Conservation (phyloP, 441 rosid genomes). For the Mallotus repandus region DNA sequence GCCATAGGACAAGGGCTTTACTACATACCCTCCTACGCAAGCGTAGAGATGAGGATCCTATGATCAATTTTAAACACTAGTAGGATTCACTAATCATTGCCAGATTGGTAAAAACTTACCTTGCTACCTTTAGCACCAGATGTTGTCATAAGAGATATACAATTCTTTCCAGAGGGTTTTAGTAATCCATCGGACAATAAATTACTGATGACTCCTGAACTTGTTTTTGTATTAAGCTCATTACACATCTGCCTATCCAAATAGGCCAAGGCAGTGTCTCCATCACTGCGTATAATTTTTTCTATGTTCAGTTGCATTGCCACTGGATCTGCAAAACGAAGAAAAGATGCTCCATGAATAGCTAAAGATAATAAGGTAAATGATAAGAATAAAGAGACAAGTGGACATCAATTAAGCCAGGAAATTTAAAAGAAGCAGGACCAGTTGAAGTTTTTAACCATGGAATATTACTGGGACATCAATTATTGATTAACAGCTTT, state of each 20-base stretch:
- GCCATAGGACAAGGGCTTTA: not conserved
- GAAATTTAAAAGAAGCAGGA: not conserved
- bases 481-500: not conserved
- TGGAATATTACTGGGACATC: not conserved
- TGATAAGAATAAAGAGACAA: slow-evolving; percentile 4
- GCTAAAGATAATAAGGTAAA: not conserved
- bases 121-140: slow-evolving; percentile 99
- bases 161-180: slow-evolving; percentile 88
- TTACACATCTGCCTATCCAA: slow-evolving; percentile 76
- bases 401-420: not conserved
- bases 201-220: slow-evolving; percentile 66
- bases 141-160: slow-evolving; percentile 94
- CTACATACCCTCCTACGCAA: not conserved
- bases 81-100: slow-evolving; percentile 2
- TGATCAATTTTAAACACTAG: not conserved
- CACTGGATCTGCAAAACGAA: slow-evolving; percentile 54
- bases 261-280: slow-evolving; percentile 74
- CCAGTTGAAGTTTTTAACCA: not conserved
- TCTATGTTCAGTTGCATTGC: slow-evolving; percentile 72
- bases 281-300: slow-evolving; percentile 69
- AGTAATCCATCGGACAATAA: slow-evolving; percentile 83
- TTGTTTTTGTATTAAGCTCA: slow-evolving; percentile 74
- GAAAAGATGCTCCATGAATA: slow-evolving; percentile 12
- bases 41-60: not conserved
- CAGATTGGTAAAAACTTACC: slow-evolving; percentile 49